These are phyloP conservation scores for Sugiyamaella boreocaroliniensis DNA, from an alignment of 805 yeast genomes.

Conservation along the genomic window DNA sequence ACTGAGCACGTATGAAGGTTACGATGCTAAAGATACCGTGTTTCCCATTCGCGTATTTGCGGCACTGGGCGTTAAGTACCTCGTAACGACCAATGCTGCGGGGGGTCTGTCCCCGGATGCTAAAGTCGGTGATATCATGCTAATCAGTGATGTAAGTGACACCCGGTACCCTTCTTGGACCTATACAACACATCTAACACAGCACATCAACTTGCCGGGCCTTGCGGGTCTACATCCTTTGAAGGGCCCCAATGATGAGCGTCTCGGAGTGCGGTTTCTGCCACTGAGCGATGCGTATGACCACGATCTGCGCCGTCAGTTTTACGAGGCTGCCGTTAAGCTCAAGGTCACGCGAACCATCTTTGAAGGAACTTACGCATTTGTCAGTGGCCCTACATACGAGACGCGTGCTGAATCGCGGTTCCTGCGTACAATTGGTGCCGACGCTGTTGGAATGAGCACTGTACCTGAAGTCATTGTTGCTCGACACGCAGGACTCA, in stretches of 20 bases:
- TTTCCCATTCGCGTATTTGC: constrained; percentile 78
- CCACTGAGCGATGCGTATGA: constrained; percentile 90
- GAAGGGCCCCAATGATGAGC: constrained; percentile 75
- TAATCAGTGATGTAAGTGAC: constrained; percentile 52
- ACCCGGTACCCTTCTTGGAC: not conserved
- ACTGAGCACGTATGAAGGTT: constrained; percentile 71
- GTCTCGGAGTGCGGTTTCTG: constrained; percentile 78
- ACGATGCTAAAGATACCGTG: constrained; percentile 70
- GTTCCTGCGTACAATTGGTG: constrained; percentile 63
- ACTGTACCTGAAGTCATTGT: constrained; percentile 94
- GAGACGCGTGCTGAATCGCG: constrained; percentile 92
- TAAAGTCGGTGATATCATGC: constrained; percentile 85
- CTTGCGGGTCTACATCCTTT: constrained; percentile 82
- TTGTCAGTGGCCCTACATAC: constrained; percentile 88
- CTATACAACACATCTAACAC: not conserved
- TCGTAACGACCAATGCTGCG: constrained; percentile 86
- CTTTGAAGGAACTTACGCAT: constrained; percentile 82
- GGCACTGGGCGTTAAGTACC: constrained; percentile 49
- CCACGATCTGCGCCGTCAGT: constrained; percentile 55
- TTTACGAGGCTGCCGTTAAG: constrained; percentile 48
- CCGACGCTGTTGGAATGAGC: constrained; percentile 96
- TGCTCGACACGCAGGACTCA: constrained; percentile 82
- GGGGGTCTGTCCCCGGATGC: constrained; percentile 72
- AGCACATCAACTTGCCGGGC: constrained; percentile 85
- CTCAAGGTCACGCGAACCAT: constrained; percentile 49